A percentile compares a stretch with the other conserved stretches of the same genome.
Evolutionary conservation across 164 flowering plant genomes (phyloP).

Genomic region (Aristolochia fimbriata): DNA sequence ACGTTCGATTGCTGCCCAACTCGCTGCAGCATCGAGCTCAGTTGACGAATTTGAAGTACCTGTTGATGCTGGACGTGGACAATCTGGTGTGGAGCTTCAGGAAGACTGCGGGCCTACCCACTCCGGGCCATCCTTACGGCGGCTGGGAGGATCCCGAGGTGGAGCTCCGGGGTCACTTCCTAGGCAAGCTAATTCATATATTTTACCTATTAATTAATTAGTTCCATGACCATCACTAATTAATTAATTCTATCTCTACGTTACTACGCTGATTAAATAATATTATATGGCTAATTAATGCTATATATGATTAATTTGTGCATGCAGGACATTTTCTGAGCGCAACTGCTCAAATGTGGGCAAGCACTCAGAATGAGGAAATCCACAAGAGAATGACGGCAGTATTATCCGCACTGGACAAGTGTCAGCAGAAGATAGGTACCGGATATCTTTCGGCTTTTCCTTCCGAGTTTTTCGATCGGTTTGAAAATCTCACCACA

Average conservation of each 20-base stretch:
- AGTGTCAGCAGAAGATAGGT: slow-evolving; percentile 64
- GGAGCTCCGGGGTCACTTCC: slow-evolving; percentile 95
- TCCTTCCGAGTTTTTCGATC: slow-evolving; percentile 70
- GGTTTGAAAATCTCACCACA: slow-evolving; percentile 65
- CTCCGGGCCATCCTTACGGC: slow-evolving; percentile 55
- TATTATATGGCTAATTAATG: too few relatives aligned
- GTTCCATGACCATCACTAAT: too few relatives aligned
- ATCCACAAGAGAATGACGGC: slow-evolving; percentile 59
- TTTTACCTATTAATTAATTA: too few relatives aligned
- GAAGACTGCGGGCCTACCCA: slow-evolving; percentile 65
- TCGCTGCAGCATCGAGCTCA: slow-evolving; percentile 62
- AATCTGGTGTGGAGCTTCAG: slow-evolving; percentile 81
- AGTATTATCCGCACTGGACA: slow-evolving; percentile 49
- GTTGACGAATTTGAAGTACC: slow-evolving; percentile 82
- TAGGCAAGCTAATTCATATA: too few relatives aligned
- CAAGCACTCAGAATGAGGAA: slow-evolving; percentile 65
- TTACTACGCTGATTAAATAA: too few relatives aligned
- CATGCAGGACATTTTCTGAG: slow-evolving; percentile 83
- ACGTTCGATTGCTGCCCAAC: slow-evolving; percentile 55
- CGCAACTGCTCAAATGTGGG: slow-evolving; percentile 90
- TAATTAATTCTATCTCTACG: too few relatives aligned
- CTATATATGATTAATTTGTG: too few relatives aligned
- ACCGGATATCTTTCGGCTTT: slow-evolving; percentile 95
- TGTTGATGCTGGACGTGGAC: slow-evolving; percentile 76
- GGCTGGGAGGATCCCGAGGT: slow-evolving; percentile 68